Conservation (phyloP, 1,284 basidiomycete genomes). For the Cerioporus squamosus region DNA sequence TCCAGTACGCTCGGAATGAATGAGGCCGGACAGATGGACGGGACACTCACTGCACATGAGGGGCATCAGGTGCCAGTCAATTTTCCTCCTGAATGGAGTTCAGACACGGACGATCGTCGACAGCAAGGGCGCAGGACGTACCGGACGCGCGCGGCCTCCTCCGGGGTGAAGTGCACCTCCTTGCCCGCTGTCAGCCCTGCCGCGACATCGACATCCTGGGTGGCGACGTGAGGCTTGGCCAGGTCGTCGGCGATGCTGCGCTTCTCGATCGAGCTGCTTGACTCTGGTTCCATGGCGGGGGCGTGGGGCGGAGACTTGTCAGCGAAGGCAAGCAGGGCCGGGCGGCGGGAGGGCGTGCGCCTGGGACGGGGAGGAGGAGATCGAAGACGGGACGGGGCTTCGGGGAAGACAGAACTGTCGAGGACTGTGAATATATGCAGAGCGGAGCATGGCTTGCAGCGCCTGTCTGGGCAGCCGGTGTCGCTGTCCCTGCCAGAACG, state of each 20-base stretch:
- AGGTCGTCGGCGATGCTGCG: constrained; percentile 22
- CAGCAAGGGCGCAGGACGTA: constrained; percentile 33
- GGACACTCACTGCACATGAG: constrained; percentile 70
- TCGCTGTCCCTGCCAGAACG: background rate
- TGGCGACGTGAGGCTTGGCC: constrained; percentile 22
- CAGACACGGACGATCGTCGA: background rate
- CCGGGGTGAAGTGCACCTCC: constrained; percentile 49
- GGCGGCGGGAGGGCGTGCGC: background rate
- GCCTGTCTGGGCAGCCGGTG: background rate
- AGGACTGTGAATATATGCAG: too few species aligned
- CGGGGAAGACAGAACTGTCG: background rate
- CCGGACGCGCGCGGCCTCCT: constrained; percentile 57
- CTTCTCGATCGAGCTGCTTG: constrained; percentile 32
- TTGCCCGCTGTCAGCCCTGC: constrained; percentile 55
- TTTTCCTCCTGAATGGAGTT: constrained; percentile 53
- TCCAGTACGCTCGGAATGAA: too few species aligned
- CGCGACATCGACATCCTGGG: constrained; percentile 54
- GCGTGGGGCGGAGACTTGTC: constrained; percentile 11
- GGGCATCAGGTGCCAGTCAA: constrained; percentile 67
- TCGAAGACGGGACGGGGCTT: background rate
- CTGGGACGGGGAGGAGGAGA: background rate
- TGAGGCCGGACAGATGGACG: constrained; percentile 25
- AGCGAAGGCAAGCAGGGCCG: constrained; percentile 19
- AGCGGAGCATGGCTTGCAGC: too few species aligned
- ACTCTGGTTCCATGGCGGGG: constrained; percentile 9